Base-by-base conservation (phyloP, 805 yeast genomes). In the Ogataea paraovalis region DNA sequence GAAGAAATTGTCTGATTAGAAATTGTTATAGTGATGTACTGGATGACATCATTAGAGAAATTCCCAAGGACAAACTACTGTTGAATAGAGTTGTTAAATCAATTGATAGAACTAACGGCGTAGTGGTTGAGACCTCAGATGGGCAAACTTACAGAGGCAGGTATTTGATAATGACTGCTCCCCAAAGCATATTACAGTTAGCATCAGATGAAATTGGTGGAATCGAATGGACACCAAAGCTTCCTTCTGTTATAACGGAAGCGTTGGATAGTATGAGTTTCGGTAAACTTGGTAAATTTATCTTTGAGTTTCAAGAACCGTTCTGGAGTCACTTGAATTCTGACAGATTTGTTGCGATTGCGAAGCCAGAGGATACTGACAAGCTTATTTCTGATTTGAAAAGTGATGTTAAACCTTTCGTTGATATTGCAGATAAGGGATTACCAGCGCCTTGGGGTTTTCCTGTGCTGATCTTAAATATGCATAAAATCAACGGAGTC, bases 261-360 rank as follows among this genome's bases (percentile, higher is more conserved):
- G 67, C 85, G 0, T 66, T 87, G 13, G 55, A 66, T 1, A 65
- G 69, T 10, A 72, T 83, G 55, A 77, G 78, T 49, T 81, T 75
- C 63, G 91, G 91, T 0, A 76, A 83, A 0, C 66, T 87, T 37
- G 95, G 96, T 0, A 87, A 87, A 61, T 79, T 85, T 10, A 67
- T 85, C 0, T 71, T 87, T 48, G 91, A 84, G 60, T 87, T 87
- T 59, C 79, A 77, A 4, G 50, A 63, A 1, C 64, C 75, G 2
- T 83, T 82, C 65, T 87, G 95, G 95, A 64, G 68, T 46, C 39
- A 67, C 28, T 45, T 67, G 8, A 75, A 77, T 37, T 58, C 66
- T n/a, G 83, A 81, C 44, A 66, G 83, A 39, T 71, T 81, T 50
- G 55, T 72, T 12, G 69, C 76, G 0, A 51, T 80, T 10, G 75